Evolutionary conservation across 352 stramenopile species (phyloP), one percentile per base, ranked within the genome.

Genomic region (Phytopythium ostracodes): DNA sequence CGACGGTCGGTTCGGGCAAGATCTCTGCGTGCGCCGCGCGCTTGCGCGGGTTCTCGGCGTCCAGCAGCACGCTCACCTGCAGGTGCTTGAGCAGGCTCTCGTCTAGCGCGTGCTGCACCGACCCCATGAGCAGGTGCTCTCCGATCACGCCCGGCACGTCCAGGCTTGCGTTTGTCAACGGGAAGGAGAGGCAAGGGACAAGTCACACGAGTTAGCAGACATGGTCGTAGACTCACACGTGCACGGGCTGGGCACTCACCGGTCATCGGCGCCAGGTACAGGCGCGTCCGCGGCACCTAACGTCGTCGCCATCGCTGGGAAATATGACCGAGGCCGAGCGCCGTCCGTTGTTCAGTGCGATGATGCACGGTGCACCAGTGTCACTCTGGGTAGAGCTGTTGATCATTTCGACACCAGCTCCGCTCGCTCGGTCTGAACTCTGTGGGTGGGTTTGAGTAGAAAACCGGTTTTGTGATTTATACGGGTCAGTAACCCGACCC

Each of bases 21-120:
- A 68, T 44, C 33, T 71, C 60, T 5, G 55, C 25, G 27, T 73
- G 61, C 1, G 44, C 56, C 18, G 29, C 59, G 46, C 80, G 76
- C 56, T 88, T 88, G 27, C 81, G 78, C n/a, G 78, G 66, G 63
- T 87, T 90, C 61, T 90, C 81, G 2, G 63, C 77, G 59, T 90
- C 78, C 40, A 90, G 57, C 22, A 90, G 46, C 38, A 73, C 86
- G 22, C 59, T 53, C 12, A 88, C 72, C 31, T 72, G 60, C 60
- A 88, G 58, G 54, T 84, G 83, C 66, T 82, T 83, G 43, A 90
- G 65, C 49, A 90, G 70, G 42, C 63, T 59, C 47, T 73, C 71
- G 68, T 90, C 79, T 47, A 65, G 76, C 29, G 73, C 75, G 62
- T 90, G 81, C 35, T 77, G 70, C 22, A 87, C 70, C n/a, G 78